Base-by-base conservation (phyloP, 2,329 filamentous ascomycete genomes). In the Penicillium glabrum region DNA sequence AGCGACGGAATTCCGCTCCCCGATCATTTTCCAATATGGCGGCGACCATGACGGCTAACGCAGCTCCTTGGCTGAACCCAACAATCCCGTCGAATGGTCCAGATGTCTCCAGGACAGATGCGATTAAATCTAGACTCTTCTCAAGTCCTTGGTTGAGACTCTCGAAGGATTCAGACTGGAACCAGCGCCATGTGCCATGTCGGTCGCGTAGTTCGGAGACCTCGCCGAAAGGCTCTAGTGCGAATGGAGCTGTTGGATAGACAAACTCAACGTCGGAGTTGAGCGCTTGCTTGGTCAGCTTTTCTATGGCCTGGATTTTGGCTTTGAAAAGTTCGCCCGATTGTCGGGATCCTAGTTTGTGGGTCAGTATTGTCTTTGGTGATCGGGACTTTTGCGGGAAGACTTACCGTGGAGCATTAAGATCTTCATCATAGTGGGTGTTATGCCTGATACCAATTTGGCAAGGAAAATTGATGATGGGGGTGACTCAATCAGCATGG, bases 311-410 rank as follows among this genome's bases (percentile, higher is more conserved):
- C n/a, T 57, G 54, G 9, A 57, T 21, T 26, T 57, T 57, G 5
- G 54, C 54, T 44, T 37, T 45, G 21, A 57, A 57, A 19, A 57
- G 54, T 27, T 57, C 54, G 5, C 54, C 54, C 27, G 54, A 57
- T 57, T 57, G 54, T 9, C 54, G 54, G 29, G 54, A 53, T 45
- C 54, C 50, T 57, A 16, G 19, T 29, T 4, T 23, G 8, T 6
- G 29, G 16, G 29, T 27, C 23, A 24, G 24, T 21, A 23, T 21
- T 13, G 16, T 41, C 16, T 39, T 51, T 10, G n/a, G 23, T 4
- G 14, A 46, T 46, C 1, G 37, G 3, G 3, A 19, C 1, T 37
- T 27, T 4, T 19, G 35, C 14, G 19, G 23, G 14, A 19, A 4
- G 9, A 8, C 23, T 45, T 39, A 46, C 53, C 53, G 16, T 55